Evolutionary conservation across 2,329 filamentous ascomycete species (phyloP).

Genomic region (Berkeleyomyces rouxiae): DNA sequence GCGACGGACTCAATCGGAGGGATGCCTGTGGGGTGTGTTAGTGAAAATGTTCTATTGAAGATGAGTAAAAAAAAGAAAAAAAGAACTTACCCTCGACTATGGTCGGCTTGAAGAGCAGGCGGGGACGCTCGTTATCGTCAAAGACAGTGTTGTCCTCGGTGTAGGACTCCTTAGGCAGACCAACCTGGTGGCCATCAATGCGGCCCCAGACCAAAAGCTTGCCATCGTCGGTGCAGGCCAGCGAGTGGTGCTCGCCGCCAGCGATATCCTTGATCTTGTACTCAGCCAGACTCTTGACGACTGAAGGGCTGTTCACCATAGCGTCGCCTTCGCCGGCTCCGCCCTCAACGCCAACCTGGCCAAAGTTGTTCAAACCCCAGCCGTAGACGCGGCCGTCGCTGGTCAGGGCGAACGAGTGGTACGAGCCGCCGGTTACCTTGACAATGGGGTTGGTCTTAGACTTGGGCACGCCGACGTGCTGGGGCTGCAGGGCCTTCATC

Average conservation of each 20-base stretch:
- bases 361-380: constrained; percentile 81
- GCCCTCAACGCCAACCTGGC: constrained; percentile 51
- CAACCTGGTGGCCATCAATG: constrained; percentile 35
- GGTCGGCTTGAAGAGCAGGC: constrained; percentile 39
- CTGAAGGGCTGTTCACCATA: constrained; percentile 46
- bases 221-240: constrained; percentile 40
- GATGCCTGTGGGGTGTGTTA: constrained; percentile 11
- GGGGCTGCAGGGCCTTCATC: constrained; percentile 41
- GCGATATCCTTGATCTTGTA: constrained; percentile 48
- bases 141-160: constrained; percentile 38
- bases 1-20: constrained; percentile 26
- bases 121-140: constrained; percentile 44
- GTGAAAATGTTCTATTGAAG: not conserved
- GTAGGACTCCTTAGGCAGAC: constrained; percentile 37
- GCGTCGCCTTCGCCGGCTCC: constrained; percentile 33
- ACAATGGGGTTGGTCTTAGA: constrained; percentile 32
- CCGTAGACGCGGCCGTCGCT: constrained; percentile 54
- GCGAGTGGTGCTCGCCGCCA: constrained; percentile 54
- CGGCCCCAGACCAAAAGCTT: constrained; percentile 45
- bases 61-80: not conserved
- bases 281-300: constrained; percentile 49
- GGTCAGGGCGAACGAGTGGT: constrained; percentile 70
- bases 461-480: constrained; percentile 39
- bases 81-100: constrained; percentile 16
- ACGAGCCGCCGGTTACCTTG: constrained; percentile 47